A percentile compares a stretch with the other conserved stretches of the same genome.
These are phyloP conservation scores for Sclerotinia trifoliorum DNA, from an alignment of 2,329 filamentous ascomycete genomes.

Conservation along the genomic window DNA sequence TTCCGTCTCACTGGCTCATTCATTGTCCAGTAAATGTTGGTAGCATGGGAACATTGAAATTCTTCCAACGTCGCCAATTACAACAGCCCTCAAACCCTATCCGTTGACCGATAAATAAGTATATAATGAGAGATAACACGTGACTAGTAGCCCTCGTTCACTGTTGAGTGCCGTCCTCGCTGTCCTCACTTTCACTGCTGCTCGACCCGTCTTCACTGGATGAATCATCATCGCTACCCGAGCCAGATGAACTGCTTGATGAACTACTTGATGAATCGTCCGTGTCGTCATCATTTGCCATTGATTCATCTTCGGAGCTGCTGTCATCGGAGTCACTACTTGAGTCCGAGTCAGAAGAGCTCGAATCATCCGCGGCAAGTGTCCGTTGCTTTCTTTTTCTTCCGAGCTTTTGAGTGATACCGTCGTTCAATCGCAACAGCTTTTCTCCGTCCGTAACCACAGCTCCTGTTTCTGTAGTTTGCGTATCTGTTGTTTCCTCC, in stretches of 20 bases:
- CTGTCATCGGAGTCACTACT: constrained; percentile 27
- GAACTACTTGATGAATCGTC: constrained; percentile 31
- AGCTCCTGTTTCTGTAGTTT: constrained; percentile 20
- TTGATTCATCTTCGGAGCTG: constrained; percentile 30
- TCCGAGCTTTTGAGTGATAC: constrained; percentile 47
- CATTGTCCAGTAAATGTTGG: neutral
- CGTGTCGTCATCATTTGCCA: constrained; percentile 18
- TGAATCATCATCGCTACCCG: constrained; percentile 22
- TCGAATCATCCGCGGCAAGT: constrained; percentile 31
- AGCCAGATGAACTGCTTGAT: constrained; percentile 29
- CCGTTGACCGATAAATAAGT: neutral
- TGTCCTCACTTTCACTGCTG: constrained; percentile 20
- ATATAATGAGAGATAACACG: neutral
- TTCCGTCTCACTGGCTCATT: neutral
- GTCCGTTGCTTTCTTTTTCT: constrained; percentile 48
- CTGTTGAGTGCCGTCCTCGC: constrained; percentile 4
- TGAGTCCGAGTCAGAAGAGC: constrained; percentile 28
- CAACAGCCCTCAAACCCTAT: neutral
- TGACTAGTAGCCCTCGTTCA: neutral
- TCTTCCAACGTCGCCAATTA: neutral
- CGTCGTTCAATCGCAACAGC: constrained; percentile 48
- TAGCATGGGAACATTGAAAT: neutral
- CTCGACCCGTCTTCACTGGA: constrained; percentile 15
- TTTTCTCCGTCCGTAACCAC: constrained; percentile 42
- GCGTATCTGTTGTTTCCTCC: constrained; percentile 26